A percentile compares a stretch with the other conserved stretches of the same genome.
phyloP scores from a whole-genome alignment of 176 grass and related monocot species.

The Avena sativa region DNA sequence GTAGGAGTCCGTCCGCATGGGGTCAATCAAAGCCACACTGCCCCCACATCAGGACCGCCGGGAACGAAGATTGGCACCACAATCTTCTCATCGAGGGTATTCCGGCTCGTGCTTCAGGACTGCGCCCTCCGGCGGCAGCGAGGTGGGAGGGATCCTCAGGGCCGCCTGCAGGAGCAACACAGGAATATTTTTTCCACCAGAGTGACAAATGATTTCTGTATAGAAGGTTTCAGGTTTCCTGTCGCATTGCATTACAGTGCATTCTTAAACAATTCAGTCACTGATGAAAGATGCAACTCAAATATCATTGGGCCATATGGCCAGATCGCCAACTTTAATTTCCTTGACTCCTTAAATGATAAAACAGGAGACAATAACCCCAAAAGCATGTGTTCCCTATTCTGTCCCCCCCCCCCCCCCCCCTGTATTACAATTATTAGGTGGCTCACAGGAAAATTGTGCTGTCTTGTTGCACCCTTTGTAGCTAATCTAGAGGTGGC shows the following conservation, averaged over 20 bases:
- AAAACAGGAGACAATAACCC: conserved; percentile 28
- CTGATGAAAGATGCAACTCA: conserved; percentile 34
- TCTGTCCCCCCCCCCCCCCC: conserved; percentile 22
- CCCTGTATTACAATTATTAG: conserved; percentile 41
- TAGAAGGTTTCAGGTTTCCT: conserved; percentile 33
- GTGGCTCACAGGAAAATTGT: conserved; percentile 43
- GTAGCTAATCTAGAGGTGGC: conserved; percentile 30
- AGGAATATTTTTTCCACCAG: no score
- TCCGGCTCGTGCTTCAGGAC: no score
- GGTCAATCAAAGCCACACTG: no score
- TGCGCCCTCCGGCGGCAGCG: no score
- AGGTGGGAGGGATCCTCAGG: no score
- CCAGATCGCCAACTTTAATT: conserved; percentile 37
- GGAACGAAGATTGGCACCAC: no score
- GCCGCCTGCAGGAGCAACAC: no score
- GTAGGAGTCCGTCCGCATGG: no score
- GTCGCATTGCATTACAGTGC: conserved; percentile 26
- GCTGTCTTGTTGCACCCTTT: conserved; percentile 36
- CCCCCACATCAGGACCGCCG: no score
- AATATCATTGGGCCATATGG: conserved; percentile 26
- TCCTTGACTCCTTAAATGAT: conserved; percentile 17
- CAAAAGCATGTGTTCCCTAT: conserved; percentile 23
- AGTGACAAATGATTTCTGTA: not conserved
- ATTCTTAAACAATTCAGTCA: conserved; percentile 3
- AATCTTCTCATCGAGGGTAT: no score